phyloP scores from a whole-genome alignment of 2,329 filamentous ascomycete species.

The Monilinia laxa region DNA sequence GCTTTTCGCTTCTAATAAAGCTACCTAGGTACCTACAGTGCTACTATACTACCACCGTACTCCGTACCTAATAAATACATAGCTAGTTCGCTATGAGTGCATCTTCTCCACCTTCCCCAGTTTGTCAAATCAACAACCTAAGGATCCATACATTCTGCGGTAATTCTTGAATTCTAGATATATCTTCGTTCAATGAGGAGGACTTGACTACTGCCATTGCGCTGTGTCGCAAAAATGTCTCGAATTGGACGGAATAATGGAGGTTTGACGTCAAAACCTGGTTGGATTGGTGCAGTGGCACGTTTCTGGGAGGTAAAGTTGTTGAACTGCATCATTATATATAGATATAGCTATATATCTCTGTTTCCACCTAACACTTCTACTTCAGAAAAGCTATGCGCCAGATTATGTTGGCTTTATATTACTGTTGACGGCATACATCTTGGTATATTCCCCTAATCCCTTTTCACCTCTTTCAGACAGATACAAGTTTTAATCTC shows the following conservation, averaged over 20 bases:
- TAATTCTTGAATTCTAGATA: not conserved
- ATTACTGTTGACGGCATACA: slow-evolving; percentile 66
- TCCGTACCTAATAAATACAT: too few relatives aligned
- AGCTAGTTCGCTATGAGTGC: not conserved
- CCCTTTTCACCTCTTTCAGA: not conserved
- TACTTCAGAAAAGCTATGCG: slow-evolving; percentile 71
- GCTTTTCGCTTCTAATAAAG: too few relatives aligned
- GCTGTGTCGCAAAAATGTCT: slow-evolving; percentile 23
- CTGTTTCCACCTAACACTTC: slow-evolving; percentile 21
- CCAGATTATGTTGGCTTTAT: slow-evolving; percentile 82
- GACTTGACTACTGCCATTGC: slow-evolving; percentile 20
- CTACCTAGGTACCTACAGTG: too few relatives aligned
- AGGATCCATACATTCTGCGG: not conserved
- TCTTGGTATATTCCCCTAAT: slow-evolving; percentile 50
- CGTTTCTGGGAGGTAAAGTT: slow-evolving; percentile 40
- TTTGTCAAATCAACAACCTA: not conserved
- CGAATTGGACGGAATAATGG: slow-evolving; percentile 21
- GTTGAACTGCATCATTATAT: not conserved
- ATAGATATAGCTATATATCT: not conserved
- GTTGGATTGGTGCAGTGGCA: slow-evolving; percentile 39
- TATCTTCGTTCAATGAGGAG: slow-evolving; percentile 17
- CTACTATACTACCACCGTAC: too few relatives aligned
- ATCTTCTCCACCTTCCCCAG: not conserved
- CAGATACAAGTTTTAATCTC: not conserved
- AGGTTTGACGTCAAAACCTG: slow-evolving; percentile 32